A percentile compares a stretch with the other conserved stretches of the same genome.
Evolutionary conservation across 2,329 filamentous ascomycete species (phyloP).

Genomic region (Fusarium pseudocircinatum): DNA sequence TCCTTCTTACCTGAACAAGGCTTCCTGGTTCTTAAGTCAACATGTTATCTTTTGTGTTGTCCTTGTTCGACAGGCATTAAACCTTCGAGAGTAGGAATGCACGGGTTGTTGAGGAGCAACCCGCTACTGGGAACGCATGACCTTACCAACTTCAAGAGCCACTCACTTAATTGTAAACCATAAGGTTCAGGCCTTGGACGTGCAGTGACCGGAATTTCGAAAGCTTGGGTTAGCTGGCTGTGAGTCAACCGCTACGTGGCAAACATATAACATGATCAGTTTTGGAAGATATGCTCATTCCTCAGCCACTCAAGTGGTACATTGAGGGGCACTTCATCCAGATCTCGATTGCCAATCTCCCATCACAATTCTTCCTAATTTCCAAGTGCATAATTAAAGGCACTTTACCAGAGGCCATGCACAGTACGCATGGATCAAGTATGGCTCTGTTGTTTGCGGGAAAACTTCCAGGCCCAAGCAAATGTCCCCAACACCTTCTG

Average conservation of each 20-base stretch:
- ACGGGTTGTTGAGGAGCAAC: background rate
- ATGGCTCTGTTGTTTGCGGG: constrained; percentile 20
- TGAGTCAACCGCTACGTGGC: background rate
- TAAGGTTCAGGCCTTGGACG: background rate
- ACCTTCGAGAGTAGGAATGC: background rate
- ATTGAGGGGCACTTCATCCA: background rate
- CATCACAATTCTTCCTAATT: constrained; percentile 31
- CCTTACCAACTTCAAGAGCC: background rate
- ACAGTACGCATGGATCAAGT: constrained; percentile 39
- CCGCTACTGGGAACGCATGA: background rate
- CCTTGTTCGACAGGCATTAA: background rate
- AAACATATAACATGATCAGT: background rate
- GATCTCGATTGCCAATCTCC: background rate
- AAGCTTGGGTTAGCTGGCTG: background rate
- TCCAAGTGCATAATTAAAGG: constrained; percentile 28
- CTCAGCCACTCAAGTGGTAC: background rate
- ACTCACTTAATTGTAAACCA: background rate
- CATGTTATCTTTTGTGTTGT: background rate
- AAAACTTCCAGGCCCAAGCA: constrained; percentile 9
- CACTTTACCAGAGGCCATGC: constrained; percentile 38
- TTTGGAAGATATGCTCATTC: background rate
- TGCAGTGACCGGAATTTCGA: background rate
- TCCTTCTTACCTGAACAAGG: background rate
- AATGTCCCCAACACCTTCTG: constrained; percentile 7
- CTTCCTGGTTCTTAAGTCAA: background rate